phyloP scores from a whole-genome alignment of 495 filamentous ascomycete genomes.

The Podospora anserina region DNA sequence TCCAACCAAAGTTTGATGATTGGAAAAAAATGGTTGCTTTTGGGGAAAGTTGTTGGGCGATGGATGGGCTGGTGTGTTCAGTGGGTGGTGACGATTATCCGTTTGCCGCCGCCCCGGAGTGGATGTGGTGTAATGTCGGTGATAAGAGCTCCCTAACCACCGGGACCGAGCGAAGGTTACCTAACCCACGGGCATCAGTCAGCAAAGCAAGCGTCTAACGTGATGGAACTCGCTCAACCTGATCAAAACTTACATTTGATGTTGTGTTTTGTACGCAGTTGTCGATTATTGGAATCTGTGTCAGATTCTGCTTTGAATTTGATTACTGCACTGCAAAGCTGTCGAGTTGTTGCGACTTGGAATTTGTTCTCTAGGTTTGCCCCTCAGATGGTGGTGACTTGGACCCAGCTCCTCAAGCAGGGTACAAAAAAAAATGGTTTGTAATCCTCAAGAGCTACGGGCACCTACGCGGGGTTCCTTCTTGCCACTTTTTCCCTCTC shows the following conservation, averaged over 20 bases:
- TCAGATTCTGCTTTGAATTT: too few species aligned
- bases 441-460: neutral
- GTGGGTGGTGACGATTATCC: neutral
- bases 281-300: too few species aligned
- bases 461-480: neutral
- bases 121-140: neutral
- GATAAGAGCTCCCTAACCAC: neutral
- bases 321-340: too few species aligned
- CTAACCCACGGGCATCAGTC: neutral
- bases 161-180: neutral
- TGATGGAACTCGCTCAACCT: neutral
- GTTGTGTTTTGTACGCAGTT: too few species aligned
- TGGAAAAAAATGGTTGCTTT: too few species aligned
- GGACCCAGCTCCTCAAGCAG: too few species aligned
- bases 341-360: too few species aligned
- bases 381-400: too few species aligned
- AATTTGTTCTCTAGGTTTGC: too few species aligned
- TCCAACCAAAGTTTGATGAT: too few species aligned
- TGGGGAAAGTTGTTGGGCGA: too few species aligned
- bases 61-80: neutral
- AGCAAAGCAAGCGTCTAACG: neutral
- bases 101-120: neutral
- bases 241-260: too few species aligned
- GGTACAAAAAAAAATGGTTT: neutral
- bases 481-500: neutral